Conservation (phyloP, 2,329 filamentous ascomycete species). For the Fusarium agapanthi region DNA sequence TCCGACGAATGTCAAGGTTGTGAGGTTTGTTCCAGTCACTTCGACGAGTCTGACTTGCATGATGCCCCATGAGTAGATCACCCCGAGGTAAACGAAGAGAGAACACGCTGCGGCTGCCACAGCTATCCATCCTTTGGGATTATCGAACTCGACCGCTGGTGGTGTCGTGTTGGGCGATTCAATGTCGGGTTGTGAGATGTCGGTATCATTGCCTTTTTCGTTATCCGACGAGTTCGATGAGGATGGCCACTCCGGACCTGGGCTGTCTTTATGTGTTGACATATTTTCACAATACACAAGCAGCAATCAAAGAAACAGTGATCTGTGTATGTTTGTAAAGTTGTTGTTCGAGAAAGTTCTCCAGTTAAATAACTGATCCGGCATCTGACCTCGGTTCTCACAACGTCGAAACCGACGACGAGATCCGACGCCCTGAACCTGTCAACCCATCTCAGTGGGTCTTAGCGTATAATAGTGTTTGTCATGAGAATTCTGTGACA, state of each 20-base stretch:
- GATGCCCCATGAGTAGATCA: conserved; percentile 46
- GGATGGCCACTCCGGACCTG: background rate
- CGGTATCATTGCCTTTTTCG: conserved; percentile 17
- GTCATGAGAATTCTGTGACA: background rate
- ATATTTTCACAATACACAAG: background rate
- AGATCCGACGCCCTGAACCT: background rate
- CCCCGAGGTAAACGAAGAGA: conserved; percentile 43
- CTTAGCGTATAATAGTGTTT: background rate
- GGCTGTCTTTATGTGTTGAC: fast-evolving
- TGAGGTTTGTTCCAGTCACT: conserved; percentile 34
- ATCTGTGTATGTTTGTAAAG: background rate
- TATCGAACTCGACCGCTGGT: conserved; percentile 15
- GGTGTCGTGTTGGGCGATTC: too few species aligned
- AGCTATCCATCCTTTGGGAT: conserved; percentile 25
- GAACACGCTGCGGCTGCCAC: conserved; percentile 34
- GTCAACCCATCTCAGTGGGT: background rate
- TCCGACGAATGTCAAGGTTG: conserved; percentile 43
- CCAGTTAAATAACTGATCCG: background rate
- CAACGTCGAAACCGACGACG: background rate
- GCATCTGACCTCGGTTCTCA: background rate
- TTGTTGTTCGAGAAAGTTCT: background rate
- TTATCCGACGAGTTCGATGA: conserved; percentile 13
- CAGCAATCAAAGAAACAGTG: fast-evolving
- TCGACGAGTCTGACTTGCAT: conserved; percentile 43
- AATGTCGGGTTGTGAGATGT: background rate